Base-by-base conservation (phyloP, 805 yeast species). In the Saccharomycopsis amapae region DNA sequence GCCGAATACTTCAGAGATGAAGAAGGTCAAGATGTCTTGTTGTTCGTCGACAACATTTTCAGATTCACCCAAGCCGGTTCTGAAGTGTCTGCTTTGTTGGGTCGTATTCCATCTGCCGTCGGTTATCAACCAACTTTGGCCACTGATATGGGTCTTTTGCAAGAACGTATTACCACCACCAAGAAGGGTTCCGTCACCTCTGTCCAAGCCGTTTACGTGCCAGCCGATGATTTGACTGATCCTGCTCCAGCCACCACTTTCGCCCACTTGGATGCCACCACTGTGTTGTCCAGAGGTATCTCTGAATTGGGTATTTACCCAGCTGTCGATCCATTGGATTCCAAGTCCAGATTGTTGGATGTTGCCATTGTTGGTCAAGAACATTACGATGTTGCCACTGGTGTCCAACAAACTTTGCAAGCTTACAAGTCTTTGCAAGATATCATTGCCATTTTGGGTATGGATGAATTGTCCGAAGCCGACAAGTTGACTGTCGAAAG, bases 11-110 rank as follows among this genome's bases (percentile, higher is more conserved):
- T 90, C 93, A 93, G 98, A 88, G 98, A 90, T 73, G 97, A 86
- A 75, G 98, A 90, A 79, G 98, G 98, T 74, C 97, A 93, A 80
- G 98, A 93, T 84, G 98, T 90, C 75, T 81, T 90, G 81, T 81
- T 90, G 71, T 90, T 93, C 81, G 85, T 90, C 68, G 98, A 90
- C 79, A 90, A 90, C 89, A 90, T 90, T 85, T 90, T 93, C 95
- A 90, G 98, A 80, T 90, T 90, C 81, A 90, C 98, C 72, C 98
- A 90, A 82, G 98, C 98, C 69, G 98, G 98, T 86, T 93, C 98
- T 60, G 98, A 90, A 79, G 98, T 93, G 70, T 90, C 97, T 70
- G 98, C 98, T 61, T 79, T 90, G 76, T 79, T 90, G 69, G 98
- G 98, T 77, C 96, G 98, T 86, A 90, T 90, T 71, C 98, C 98